A percentile compares a stretch with the other conserved stretches of the same genome.
Conservation (phyloP, 1,284 basidiomycete genomes). For the Sanguinoderma infundibulare region DNA sequence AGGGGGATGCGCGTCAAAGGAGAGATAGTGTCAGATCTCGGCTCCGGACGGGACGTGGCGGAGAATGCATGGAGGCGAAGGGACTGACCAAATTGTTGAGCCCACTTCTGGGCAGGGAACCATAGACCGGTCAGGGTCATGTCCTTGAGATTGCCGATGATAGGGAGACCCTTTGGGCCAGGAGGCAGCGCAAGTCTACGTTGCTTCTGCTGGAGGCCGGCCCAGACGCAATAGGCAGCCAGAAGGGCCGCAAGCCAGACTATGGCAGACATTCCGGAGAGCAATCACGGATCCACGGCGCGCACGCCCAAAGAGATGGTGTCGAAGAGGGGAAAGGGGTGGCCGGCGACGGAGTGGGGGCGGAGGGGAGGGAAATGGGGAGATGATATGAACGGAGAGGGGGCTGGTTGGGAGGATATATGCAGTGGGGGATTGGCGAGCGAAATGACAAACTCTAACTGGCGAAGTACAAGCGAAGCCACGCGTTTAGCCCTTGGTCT, state of each 20-base stretch:
- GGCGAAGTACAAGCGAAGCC: slow-evolving; percentile 13
- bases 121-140: slow-evolving; percentile 57
- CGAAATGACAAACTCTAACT: slow-evolving; percentile 25
- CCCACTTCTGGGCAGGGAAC: slow-evolving; percentile 38
- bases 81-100: slow-evolving; percentile 34
- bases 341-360: slow-evolving; percentile 1
- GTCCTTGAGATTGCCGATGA: slow-evolving; percentile 66
- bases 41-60: background rate
- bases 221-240: slow-evolving; percentile 29
- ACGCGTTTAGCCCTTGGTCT: background rate
- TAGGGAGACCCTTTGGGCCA: slow-evolving; percentile 66
- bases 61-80: too few relatives aligned
- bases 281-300: slow-evolving; percentile 27
- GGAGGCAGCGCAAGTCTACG: slow-evolving; percentile 48
- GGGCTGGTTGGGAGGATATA: background rate
- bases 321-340: background rate
- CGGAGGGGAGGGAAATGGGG: background rate
- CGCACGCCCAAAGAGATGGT: slow-evolving; percentile 7
- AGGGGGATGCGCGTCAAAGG: background rate
- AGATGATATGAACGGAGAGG: slow-evolving; percentile 12
- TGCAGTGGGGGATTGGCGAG: background rate
- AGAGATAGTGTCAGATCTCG: too few relatives aligned
- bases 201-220: slow-evolving; percentile 23
- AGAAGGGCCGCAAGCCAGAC: slow-evolving; percentile 24
- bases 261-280: slow-evolving; percentile 26